Evolutionary conservation across 2,329 filamentous ascomycete genomes (phyloP).

Genomic region (Trichoderma koningiopsis): DNA sequence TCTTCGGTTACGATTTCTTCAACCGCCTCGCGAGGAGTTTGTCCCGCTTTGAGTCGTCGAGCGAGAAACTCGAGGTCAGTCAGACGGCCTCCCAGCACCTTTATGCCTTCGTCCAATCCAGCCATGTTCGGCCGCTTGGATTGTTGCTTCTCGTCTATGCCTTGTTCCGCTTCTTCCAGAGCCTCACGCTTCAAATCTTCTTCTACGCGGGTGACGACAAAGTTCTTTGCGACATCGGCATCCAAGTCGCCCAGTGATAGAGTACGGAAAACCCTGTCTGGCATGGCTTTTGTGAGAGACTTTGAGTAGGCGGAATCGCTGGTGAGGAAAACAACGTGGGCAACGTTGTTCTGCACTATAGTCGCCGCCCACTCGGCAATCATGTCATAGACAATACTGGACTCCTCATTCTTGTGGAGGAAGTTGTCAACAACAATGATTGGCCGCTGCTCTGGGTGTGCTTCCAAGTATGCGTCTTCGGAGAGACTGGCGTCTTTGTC

Average conservation of each 20-base stretch:
- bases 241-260: conserved; percentile 85
- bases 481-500: conserved; percentile 73
- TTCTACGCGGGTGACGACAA: conserved; percentile 81
- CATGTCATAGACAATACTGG: conserved; percentile 71
- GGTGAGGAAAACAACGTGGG: conserved; percentile 93
- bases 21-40: conserved; percentile 78
- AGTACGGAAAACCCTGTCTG: conserved; percentile 86
- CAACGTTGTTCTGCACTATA: conserved; percentile 82
- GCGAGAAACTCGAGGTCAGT: conserved; percentile 94
- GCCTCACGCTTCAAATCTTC: conserved; percentile 43
- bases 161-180: conserved; percentile 34
- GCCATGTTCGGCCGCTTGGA: conserved; percentile 51
- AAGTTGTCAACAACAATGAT: conserved; percentile 93
- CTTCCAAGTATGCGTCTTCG: conserved; percentile 86
- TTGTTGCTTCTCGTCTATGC: conserved; percentile 33
- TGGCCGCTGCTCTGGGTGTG: conserved; percentile 79
- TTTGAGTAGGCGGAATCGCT: conserved; percentile 89
- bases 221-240: conserved; percentile 82
- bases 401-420: conserved; percentile 72
- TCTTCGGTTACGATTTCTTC: conserved; percentile 87
- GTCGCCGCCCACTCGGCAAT: conserved; percentile 87
- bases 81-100: conserved; percentile 83
- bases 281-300: conserved; percentile 80
- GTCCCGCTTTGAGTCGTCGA: conserved; percentile 84
- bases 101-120: conserved; percentile 80